These are phyloP conservation scores for Hydnum rufescens DNA, from an alignment of 768 basidiomycete genomes.

Conservation along the genomic window DNA sequence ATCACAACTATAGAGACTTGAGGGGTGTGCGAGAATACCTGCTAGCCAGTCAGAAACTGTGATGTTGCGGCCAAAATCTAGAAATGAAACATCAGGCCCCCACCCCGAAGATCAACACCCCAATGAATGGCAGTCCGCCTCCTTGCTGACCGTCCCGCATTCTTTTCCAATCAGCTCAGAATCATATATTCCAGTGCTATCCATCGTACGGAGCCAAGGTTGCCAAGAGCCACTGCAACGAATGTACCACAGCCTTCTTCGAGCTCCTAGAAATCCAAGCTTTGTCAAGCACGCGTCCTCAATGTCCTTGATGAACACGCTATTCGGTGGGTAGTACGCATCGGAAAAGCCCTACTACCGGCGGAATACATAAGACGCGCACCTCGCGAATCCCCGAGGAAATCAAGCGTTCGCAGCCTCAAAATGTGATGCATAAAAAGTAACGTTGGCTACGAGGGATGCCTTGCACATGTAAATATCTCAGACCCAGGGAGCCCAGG, in stretches of 20 bases:
- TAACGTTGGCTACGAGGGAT: not conserved
- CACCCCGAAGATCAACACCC: not conserved
- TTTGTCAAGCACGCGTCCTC: slow-evolving; percentile 20
- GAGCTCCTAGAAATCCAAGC: slow-evolving; percentile 24
- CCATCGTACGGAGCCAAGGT: slow-evolving; percentile 20
- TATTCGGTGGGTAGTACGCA: too few species aligned
- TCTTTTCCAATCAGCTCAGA: not conserved
- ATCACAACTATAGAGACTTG: not conserved
- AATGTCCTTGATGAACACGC: slow-evolving; percentile 20
- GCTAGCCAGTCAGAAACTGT: not conserved
- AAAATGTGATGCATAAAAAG: not conserved
- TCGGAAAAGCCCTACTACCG: too few species aligned
- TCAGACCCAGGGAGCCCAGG: not conserved
- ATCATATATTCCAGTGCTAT: slow-evolving; percentile 21
- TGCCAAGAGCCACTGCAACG: slow-evolving; percentile 11
- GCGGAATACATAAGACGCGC: too few species aligned
- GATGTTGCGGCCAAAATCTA: not conserved
- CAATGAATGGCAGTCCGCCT: not conserved
- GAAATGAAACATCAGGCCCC: not conserved
- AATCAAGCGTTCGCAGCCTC: not conserved
- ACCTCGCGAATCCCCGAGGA: not conserved
- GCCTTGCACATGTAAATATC: not conserved
- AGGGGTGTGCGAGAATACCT: not conserved
- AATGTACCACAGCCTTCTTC: slow-evolving; percentile 22
- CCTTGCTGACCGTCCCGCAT: not conserved